Percentiles rank a stretch among this genome's conserved stretches.
These are phyloP conservation scores for Macrocybe gigantea DNA, from an alignment of 768 basidiomycete genomes.

Conservation along the genomic window DNA sequence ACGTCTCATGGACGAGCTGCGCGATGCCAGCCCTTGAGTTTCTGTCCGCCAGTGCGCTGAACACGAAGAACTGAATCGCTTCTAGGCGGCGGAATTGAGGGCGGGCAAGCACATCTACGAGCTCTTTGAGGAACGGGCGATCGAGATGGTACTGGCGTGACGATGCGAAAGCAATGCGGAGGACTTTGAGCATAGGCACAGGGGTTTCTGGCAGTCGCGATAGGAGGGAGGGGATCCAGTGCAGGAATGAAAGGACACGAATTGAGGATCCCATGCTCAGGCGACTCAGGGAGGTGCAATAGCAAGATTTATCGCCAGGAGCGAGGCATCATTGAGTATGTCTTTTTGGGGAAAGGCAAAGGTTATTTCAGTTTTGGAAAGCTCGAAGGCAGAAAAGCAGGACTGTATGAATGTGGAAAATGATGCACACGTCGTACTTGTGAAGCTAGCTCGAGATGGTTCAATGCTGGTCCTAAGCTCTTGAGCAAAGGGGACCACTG, in stretches of 20 bases:
- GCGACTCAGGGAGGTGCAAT: constrained; percentile 14
- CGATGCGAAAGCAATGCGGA: constrained; percentile 21
- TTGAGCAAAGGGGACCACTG: not conserved
- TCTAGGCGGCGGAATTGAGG: constrained; percentile 16
- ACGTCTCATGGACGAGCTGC: constrained; percentile 9
- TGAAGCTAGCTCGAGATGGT: constrained; percentile 7
- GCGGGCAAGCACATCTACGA: constrained; percentile 13
- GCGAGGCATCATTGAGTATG: constrained; percentile 5
- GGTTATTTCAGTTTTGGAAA: too few relatives aligned
- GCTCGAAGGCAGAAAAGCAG: too few relatives aligned
- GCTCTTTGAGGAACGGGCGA: constrained; percentile 16
- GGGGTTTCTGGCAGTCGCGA: constrained; percentile 8
- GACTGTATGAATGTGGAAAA: not conserved
- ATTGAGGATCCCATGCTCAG: constrained; percentile 20
- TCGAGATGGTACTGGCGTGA: constrained; percentile 26
- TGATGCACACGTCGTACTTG: constrained; percentile 5
- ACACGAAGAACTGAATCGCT: constrained; percentile 21
- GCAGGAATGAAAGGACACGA: constrained; percentile 21
- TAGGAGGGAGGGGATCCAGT: constrained; percentile 21
- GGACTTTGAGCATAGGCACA: constrained; percentile 11
- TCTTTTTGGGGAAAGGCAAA: constrained; percentile 2
- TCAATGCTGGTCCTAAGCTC: constrained; percentile 3
- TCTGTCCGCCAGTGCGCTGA: constrained; percentile 13
- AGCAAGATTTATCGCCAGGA: constrained; percentile 16
- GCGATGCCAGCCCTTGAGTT: constrained; percentile 8